Base-by-base conservation (phyloP, 768 basidiomycete genomes). In the Lentinula sp. region DNA sequence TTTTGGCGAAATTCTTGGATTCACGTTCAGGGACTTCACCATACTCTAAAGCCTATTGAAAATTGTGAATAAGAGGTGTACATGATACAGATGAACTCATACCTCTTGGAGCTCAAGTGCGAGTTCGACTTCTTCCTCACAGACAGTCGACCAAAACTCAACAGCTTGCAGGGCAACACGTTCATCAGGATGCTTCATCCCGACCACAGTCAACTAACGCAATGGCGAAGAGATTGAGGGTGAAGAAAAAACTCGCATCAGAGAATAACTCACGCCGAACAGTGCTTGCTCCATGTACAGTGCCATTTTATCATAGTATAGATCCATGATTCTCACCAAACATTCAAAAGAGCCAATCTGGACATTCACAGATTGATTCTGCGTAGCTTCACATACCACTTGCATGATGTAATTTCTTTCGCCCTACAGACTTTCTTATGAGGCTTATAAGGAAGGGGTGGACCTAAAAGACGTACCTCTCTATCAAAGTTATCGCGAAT, bases 341-440 rank as follows among this genome's bases (percentile, higher is more conserved):
- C 91, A 94, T 71, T 97, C 95, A 68, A 97, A 99, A 4, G 97
- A 89, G 34, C 87, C 93, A n/a, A 97, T 90, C 77, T 98, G 96
- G 39, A 98, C 95, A 39, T 81, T 73, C 2, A 89, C 84, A 1
- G 86, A 74, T 1, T 82, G 62, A 66, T 88, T 95, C 73, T 98
- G 97, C 0, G 97, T 98, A 0, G 96, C 96, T 70, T 98, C 97
- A 71, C 97, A 99, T 16, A 98, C 92, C 46, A 98, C 95, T 78
- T 99, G 97, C 97, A 99, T 99, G 74, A 99, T 98, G 77, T 97
- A 98, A 76, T 98, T 99, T 52, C 97, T 86, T 74, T 99, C 97
- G 66, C 97, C 97, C 94, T 98, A 69, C 11, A 62, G 28, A 57
- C 39, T 57, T 37, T 45, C 51, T 43, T 51, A 53, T 34, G 56